These are phyloP conservation scores for Pseudogymnoascus sp. DNA, from an alignment of 2,329 filamentous ascomycete genomes.

Conservation along the genomic window DNA sequence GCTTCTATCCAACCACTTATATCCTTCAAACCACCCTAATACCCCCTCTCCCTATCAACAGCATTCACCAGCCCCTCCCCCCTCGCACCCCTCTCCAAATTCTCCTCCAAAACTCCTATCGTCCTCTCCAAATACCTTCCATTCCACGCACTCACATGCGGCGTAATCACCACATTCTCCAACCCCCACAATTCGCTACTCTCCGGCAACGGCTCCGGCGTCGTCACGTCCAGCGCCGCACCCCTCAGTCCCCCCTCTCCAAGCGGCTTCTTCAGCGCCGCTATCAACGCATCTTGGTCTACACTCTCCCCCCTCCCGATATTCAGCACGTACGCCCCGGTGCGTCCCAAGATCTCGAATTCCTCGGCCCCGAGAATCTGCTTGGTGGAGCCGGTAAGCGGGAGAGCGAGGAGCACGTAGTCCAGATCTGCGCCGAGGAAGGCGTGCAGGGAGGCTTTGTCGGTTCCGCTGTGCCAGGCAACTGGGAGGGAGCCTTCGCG, in stretches of 20 bases:
- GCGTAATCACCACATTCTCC: conserved; percentile 54
- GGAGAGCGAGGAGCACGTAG: conserved; percentile 30
- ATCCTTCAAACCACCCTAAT: conserved; percentile 31
- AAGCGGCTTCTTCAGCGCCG: conserved; percentile 34
- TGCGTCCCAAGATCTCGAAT: conserved; percentile 28
- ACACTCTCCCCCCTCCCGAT: conserved; percentile 55
- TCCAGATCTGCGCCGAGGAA: conserved; percentile 31
- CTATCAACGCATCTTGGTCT: conserved; percentile 49
- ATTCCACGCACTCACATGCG: conserved; percentile 51
- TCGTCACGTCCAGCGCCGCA: conserved; percentile 59
- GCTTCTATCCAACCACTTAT: not conserved
- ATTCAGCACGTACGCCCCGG: conserved; percentile 50
- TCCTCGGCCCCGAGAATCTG: conserved; percentile 34
- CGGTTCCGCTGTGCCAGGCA: conserved; percentile 30
- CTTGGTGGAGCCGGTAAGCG: conserved; percentile 28
- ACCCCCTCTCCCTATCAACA: conserved; percentile 51
- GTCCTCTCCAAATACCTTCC: conserved; percentile 46
- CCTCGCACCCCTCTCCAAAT: conserved; percentile 42
- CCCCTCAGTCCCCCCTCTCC: conserved; percentile 43
- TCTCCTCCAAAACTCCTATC: conserved; percentile 48
- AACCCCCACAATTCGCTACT: conserved; percentile 54
- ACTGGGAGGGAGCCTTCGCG: conserved; percentile 27
- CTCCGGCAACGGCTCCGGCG: conserved; percentile 55
- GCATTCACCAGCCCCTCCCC: conserved; percentile 52
- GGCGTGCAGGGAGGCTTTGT: conserved; percentile 25